Evolutionary conservation across 441 rosid species (phyloP), one percentile per base, ranked within the genome.

Genomic region (Flueggea neowawraea): DNA sequence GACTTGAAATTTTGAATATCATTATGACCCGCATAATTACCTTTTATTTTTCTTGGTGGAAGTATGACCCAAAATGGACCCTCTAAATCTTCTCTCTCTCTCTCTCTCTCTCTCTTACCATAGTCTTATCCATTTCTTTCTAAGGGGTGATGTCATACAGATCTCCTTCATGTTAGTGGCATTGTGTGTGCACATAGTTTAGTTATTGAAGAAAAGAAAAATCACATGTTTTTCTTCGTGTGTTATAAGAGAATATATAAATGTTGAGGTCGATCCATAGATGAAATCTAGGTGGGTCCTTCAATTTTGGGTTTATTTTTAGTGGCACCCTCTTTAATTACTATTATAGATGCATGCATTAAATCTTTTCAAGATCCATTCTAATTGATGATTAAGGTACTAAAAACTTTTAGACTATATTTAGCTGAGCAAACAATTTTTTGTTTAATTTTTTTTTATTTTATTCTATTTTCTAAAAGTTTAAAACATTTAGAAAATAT

Each of bases 311-410:
- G 13, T 12, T 47, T 60, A 45, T 49, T 43, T n/a, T 51, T 66
- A 36, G 41, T 36, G 41, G 41, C 17, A 31, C 44, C 12, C 16
- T 55, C 52, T 41, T 43, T 8, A 14, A 31, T 9, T 33, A 41
- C 57, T 73, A 63, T 28, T 54, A 33, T 54, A 71, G 71, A 65
- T 71, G 63, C 71, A 62, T 68, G 79, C 64, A 65, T 69, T 65
- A 1, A 22, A 57, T 61, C 61, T 58, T 43, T 33, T 15, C n/a
- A 1, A 31, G 16, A 8, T 22, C 28, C 28, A 22, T 22, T 22
- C 28, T 22, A 22, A 22, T 11, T 49, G 31, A 52, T 61, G 52
- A 16, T 53, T 60, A 31, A 44, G 43, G 7, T 17, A 54, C 55
- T 43, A 28, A 54, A 36, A 41, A 54, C 16, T 36, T 36, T 36